phyloP scores from a whole-genome alignment of 2,329 filamentous ascomycete species.

The Lithohypha guttulata region DNA sequence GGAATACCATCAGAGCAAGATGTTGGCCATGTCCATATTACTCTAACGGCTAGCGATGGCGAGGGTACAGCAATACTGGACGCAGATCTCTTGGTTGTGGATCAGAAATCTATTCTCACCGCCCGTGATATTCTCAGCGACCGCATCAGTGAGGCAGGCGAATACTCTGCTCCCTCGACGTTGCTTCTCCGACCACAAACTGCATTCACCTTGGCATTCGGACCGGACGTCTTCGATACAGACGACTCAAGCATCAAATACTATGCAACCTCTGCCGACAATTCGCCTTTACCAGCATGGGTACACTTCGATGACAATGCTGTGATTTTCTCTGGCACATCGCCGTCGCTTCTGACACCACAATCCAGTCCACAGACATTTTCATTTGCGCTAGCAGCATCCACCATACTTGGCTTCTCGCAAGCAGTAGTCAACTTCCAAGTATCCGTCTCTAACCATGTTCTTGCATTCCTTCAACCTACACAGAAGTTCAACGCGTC shows the following conservation, averaged over 20 bases:
- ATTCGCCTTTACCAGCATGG: slow-evolving; percentile 80
- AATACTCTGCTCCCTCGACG: slow-evolving; percentile 30
- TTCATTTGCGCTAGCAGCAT: slow-evolving; percentile 62
- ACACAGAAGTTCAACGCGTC: slow-evolving; percentile 49
- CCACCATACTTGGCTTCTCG: slow-evolving; percentile 68
- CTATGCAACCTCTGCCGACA: slow-evolving; percentile 65
- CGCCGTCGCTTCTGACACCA: slow-evolving; percentile 54
- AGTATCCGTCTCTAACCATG: slow-evolving; percentile 60
- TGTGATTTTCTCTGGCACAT: slow-evolving; percentile 60
- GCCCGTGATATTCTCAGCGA: slow-evolving; percentile 29
- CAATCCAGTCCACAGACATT: slow-evolving; percentile 61
- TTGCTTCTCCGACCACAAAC: slow-evolving; percentile 30
- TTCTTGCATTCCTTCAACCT: slow-evolving; percentile 53
- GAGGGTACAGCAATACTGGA: slow-evolving; percentile 53
- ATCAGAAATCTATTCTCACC: slow-evolving; percentile 27
- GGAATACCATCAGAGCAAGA: slow-evolving; percentile 54
- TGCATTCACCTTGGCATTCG: slow-evolving; percentile 59
- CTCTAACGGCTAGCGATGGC: slow-evolving; percentile 58
- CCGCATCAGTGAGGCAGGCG: slow-evolving; percentile 25
- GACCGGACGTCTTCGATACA: slow-evolving; percentile 55
- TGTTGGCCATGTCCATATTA: slow-evolving; percentile 51
- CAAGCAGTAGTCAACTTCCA: slow-evolving; percentile 56
- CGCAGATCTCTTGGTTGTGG: slow-evolving; percentile 61
- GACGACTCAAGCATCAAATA: slow-evolving; percentile 49
- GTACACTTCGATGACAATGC: slow-evolving; percentile 56